Evolutionary conservation across 2,329 filamentous ascomycete genomes (phyloP).

Genomic region (Drechslera avenae): DNA sequence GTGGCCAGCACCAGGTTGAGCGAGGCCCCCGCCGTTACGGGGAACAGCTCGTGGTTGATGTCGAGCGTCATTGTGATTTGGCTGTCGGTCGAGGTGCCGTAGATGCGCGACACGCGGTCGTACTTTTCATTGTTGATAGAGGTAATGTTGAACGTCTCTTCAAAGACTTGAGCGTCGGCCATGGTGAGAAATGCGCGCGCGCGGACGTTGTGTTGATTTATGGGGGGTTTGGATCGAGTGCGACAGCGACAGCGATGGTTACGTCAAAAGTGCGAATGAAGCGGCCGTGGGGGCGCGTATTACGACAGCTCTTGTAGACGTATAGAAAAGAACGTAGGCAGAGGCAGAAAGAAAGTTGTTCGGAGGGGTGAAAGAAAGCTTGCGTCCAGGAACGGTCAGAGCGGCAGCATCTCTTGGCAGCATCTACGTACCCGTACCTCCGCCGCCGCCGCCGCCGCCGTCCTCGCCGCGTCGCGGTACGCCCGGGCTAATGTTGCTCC

Average conservation of each 20-base stretch:
- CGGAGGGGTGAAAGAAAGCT: constrained; percentile 24
- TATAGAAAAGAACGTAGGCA: too few relatives aligned
- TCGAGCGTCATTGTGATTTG: constrained; percentile 82
- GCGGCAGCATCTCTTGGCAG: constrained; percentile 10
- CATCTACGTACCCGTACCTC: constrained; percentile 19
- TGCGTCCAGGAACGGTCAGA: constrained; percentile 11
- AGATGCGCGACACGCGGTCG: constrained; percentile 89
- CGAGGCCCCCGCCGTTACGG: constrained; percentile 72
- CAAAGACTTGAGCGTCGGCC: constrained; percentile 89
- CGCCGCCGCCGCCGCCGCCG: constrained; percentile 18
- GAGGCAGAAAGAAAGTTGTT: not conserved
- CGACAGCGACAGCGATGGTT: not conserved
- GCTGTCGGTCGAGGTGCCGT: constrained; percentile 76
- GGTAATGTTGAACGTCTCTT: constrained; percentile 86
- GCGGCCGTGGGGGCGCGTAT: not conserved
- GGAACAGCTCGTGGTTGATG: constrained; percentile 92
- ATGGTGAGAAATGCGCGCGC: constrained; percentile 51
- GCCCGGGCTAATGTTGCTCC: not conserved
- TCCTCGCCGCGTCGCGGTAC: constrained; percentile 12
- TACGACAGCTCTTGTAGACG: constrained; percentile 4
- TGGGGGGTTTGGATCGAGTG: not conserved
- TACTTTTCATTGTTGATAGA: constrained; percentile 85
- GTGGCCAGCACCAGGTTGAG: constrained; percentile 83
- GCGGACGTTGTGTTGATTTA: not conserved
- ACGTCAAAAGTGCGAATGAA: not conserved